Conservation (phyloP, 169 alveolate species). For the Babesia ovis region DNA sequence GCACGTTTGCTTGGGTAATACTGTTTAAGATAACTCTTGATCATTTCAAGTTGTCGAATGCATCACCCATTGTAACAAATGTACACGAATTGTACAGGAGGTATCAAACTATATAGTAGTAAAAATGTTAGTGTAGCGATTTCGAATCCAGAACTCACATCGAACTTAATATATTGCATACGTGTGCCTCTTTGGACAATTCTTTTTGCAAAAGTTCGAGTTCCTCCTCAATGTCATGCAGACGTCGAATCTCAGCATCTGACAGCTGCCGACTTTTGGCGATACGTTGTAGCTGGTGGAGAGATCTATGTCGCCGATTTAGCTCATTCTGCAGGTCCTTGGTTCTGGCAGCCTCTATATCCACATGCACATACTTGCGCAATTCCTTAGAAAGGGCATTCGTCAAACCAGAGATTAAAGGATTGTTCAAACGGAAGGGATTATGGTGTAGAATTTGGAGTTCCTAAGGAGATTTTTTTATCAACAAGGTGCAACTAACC, state of each 20-base stretch:
- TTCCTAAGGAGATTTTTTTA: neutral
- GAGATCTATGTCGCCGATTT: slow-evolving; percentile 10
- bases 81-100: too few relatives aligned
- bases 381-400: slow-evolving; percentile 16
- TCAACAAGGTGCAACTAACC: slow-evolving; percentile 7
- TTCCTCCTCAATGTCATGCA: slow-evolving; percentile 12
- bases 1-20: too few relatives aligned
- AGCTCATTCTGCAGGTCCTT: slow-evolving; percentile 34
- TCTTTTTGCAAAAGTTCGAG: slow-evolving; percentile 28
- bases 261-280: slow-evolving; percentile 12
- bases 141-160: slow-evolving; percentile 4
- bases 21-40: too few relatives aligned
- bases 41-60: too few relatives aligned
- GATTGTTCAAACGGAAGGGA: slow-evolving; percentile 24
- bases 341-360: slow-evolving; percentile 1
- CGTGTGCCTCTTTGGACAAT: slow-evolving; percentile 19
- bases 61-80: too few relatives aligned
- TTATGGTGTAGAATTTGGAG: neutral
- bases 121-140: too few relatives aligned
- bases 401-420: slow-evolving; percentile 9
- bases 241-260: slow-evolving; percentile 22
- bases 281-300: slow-evolving; percentile 20
- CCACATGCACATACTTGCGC: slow-evolving; percentile 21
- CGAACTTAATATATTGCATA: neutral
- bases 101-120: too few relatives aligned